Evolutionary conservation across 1,284 basidiomycete genomes (phyloP), one percentile per base, ranked within the genome.

Genomic region (Cystobasidium slooffiae): DNA sequence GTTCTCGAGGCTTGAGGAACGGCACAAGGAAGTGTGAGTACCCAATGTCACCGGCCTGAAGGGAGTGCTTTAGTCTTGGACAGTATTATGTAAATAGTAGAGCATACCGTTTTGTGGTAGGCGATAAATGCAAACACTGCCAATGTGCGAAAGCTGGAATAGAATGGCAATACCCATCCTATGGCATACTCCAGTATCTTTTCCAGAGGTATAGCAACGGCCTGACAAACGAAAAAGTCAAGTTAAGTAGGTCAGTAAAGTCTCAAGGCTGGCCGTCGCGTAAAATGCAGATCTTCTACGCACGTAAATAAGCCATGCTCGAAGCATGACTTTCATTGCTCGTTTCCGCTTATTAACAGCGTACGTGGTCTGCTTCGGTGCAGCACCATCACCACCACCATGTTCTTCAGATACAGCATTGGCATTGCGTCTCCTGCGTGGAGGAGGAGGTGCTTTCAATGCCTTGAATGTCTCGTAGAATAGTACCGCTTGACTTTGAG

Each of bases 231-330:
- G 9, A 43, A 12, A 12, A 68, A 37, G 20, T 44, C 2, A 20
- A 10, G 4, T 39, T 43, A 44, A 55, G 10, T 14, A 10, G 1
- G 22, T 1, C 5, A n/a, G 24, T n/a, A 39, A 10, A 62, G 20
- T 63, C 44, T 47, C 20, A 63, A 22, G 8, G 9, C 10, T 18
- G 31, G 9, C n/a, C 12, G 9, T 63, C 53, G 52, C 20, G 47
- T n/a, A 14, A 63, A 44, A 18, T 3, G 39, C 47, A 12, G 44
- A 18, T 43, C 37, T 59, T 59, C n/a, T n/a, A n/a, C 69, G 39
- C 43, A 72, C 69, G 53, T 63, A 72, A 43, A 72, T 20, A 12
- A 72, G 58, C 69, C 69, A 72, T 18, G 69, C 69, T 52, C 51
- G 43, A 37, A 64, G 49, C 47, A 72, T 72, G 39, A 55, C 20